These are phyloP conservation scores for Penicillium silybi DNA, from an alignment of 495 filamentous ascomycete genomes.

Conservation along the genomic window DNA sequence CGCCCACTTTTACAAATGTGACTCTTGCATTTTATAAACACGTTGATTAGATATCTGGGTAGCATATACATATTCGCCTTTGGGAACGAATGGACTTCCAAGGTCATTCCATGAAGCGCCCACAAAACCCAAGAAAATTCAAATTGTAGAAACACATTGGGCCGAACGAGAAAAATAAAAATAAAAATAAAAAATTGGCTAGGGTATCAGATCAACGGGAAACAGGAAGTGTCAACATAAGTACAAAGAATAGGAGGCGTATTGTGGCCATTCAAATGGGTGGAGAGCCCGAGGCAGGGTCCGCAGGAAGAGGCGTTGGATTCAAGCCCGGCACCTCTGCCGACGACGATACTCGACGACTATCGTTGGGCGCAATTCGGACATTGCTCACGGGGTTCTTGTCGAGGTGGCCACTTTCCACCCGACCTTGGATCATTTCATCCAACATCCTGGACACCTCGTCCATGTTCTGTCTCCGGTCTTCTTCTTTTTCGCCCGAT, in stretches of 20 bases:
- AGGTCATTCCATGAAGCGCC: background rate
- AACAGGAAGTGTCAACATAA: constrained; percentile 9
- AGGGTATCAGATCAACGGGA: constrained; percentile 29
- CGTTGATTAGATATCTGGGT: background rate
- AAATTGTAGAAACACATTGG: constrained; percentile 3
- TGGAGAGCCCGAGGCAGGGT: constrained; percentile 6
- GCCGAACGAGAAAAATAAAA: constrained; percentile 13
- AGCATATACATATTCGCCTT: background rate
- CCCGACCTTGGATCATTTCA: constrained; percentile 88
- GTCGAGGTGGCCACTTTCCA: constrained; percentile 63
- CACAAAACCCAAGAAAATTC: background rate
- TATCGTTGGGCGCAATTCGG: constrained; percentile 36
- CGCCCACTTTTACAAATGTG: background rate
- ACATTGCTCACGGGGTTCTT: constrained; percentile 56
- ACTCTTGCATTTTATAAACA: background rate
- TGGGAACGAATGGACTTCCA: background rate
- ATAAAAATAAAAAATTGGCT: constrained; percentile 18
- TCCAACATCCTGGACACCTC: constrained; percentile 89
- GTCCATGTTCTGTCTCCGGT: constrained; percentile 68
- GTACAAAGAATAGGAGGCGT: constrained; percentile 11
- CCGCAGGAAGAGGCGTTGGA: constrained; percentile 13
- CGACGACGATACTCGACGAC: constrained; percentile 35
- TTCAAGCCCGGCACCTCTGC: constrained; percentile 27
- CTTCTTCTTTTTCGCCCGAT: constrained; percentile 31
- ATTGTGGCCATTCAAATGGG: constrained; percentile 6